Conservation (phyloP, 2,329 filamentous ascomycete species). For the Fusarium protoensiforme region DNA sequence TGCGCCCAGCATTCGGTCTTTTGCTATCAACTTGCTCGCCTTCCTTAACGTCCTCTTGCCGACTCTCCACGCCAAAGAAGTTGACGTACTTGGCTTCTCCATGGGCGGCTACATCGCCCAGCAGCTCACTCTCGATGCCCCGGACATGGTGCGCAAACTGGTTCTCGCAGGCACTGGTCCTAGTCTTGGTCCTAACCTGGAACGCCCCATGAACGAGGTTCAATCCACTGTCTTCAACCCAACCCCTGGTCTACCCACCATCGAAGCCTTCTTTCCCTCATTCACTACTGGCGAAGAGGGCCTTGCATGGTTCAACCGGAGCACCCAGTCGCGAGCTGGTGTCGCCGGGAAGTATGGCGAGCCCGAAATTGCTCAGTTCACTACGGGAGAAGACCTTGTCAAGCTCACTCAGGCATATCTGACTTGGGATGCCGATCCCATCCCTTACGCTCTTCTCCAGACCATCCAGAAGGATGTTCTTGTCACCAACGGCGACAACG, state of each 20-base stretch:
- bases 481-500: constrained; percentile 2
- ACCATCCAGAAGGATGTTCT: constrained; percentile 5
- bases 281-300: not conserved
- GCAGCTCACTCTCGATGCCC: constrained; percentile 2
- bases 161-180: constrained; percentile 1
- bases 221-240: constrained; percentile 4
- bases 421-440: not conserved
- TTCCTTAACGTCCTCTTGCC: not conserved
- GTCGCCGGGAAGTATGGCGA: not conserved
- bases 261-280: not conserved
- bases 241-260: not conserved
- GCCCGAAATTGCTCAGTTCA: not conserved
- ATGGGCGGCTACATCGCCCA: constrained; percentile 6
- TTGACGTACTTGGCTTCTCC: constrained; percentile 2
- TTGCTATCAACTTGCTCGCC: not conserved
- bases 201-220: constrained; percentile 2
- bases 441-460: constrained; percentile 1
- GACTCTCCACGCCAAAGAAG: not conserved
- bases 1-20: not conserved
- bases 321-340: not conserved
- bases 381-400: not conserved
- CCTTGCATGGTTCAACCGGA: not conserved
- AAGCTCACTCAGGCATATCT: constrained; percentile 1
- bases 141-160: not conserved
- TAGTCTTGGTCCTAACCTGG: not conserved